A percentile compares a stretch with the other conserved stretches of the same genome.
phyloP scores from a whole-genome alignment of 1,284 basidiomycete species.

The Butyriboletus appendiculatus region DNA sequence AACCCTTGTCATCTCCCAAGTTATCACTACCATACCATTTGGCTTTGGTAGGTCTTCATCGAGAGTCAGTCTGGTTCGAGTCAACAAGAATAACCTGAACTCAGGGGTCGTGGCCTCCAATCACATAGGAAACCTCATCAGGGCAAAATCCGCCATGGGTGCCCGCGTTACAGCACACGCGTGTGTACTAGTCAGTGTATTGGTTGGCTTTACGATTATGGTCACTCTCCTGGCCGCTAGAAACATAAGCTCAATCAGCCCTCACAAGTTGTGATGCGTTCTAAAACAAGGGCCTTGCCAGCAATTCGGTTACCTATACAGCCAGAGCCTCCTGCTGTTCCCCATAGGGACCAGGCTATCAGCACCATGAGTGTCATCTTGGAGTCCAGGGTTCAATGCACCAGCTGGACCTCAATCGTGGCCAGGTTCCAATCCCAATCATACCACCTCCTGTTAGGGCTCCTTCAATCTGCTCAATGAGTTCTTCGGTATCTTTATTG shows the following conservation, averaged over 20 bases:
- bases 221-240: constrained; percentile 54
- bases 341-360: constrained; percentile 43
- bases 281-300: constrained; percentile 3
- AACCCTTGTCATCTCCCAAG: constrained; percentile 15
- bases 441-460: constrained; percentile 45
- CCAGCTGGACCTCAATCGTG: constrained; percentile 30
- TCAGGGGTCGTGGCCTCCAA: constrained; percentile 70
- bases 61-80: too few relatives aligned
- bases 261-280: background rate
- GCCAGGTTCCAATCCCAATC: constrained; percentile 29
- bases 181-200: constrained; percentile 61
- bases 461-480: constrained; percentile 49
- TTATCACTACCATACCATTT: constrained; percentile 31
- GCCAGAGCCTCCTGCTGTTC: too few relatives aligned
- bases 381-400: constrained; percentile 25
- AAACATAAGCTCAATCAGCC: constrained; percentile 42
- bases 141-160: constrained; percentile 50
- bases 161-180: constrained; percentile 65
- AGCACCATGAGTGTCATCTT: constrained; percentile 33
- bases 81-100: background rate
- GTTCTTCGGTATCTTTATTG: constrained; percentile 60
- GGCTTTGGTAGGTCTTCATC: constrained; percentile 27
- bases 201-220: constrained; percentile 62
- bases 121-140: constrained; percentile 73
- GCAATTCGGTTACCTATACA: constrained; percentile 67